Evolutionary conservation across 176 grass and related monocot species (phyloP).

Genomic region (Ensete ventricosum): DNA sequence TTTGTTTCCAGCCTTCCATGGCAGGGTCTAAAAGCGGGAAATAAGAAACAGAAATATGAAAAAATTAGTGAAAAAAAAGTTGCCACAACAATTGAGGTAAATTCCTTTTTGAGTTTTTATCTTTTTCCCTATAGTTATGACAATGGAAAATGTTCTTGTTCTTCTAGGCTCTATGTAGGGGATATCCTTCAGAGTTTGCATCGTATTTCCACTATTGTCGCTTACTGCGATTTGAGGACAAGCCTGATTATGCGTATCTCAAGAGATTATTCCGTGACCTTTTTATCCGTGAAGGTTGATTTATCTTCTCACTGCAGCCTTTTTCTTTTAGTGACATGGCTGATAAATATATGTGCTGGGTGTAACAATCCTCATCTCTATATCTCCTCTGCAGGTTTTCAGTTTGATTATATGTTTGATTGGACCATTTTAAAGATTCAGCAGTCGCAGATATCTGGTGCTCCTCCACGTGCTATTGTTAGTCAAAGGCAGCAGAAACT

Average conservation of each 20-base stretch:
- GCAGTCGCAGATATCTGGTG: slow-evolving; percentile 84
- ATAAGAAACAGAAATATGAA: slow-evolving; percentile 90
- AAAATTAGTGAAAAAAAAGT: slow-evolving; percentile 98
- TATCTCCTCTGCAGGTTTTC: slow-evolving; percentile 66
- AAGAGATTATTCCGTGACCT: slow-evolving; percentile 96
- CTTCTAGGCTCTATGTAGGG: slow-evolving; percentile 68
- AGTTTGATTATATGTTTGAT: slow-evolving; percentile 98
- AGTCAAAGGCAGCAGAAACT: not conserved
- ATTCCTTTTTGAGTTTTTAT: not conserved
- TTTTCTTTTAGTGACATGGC: not conserved
- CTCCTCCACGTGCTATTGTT: slow-evolving; percentile 55
- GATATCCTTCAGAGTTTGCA: slow-evolving; percentile 84
- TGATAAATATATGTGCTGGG: not conserved
- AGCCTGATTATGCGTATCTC: slow-evolving; percentile 95
- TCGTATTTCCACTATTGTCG: slow-evolving; percentile 98
- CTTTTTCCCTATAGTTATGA: too few species aligned
- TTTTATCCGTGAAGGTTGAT: slow-evolving; percentile 88
- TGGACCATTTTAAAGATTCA: slow-evolving; percentile 98
- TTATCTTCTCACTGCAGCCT: not conserved
- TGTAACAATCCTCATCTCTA: slow-evolving; percentile 6
- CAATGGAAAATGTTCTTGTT: not conserved
- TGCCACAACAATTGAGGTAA: slow-evolving; percentile 87
- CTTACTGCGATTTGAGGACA: slow-evolving; percentile 81
- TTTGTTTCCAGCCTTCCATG: slow-evolving; percentile 68
- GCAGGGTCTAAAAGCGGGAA: slow-evolving; percentile 98